A percentile compares a stretch with the other conserved stretches of the same genome.
These are phyloP conservation scores for Boletus tylopilopsis DNA, from an alignment of 768 basidiomycete genomes.

Conservation along the genomic window DNA sequence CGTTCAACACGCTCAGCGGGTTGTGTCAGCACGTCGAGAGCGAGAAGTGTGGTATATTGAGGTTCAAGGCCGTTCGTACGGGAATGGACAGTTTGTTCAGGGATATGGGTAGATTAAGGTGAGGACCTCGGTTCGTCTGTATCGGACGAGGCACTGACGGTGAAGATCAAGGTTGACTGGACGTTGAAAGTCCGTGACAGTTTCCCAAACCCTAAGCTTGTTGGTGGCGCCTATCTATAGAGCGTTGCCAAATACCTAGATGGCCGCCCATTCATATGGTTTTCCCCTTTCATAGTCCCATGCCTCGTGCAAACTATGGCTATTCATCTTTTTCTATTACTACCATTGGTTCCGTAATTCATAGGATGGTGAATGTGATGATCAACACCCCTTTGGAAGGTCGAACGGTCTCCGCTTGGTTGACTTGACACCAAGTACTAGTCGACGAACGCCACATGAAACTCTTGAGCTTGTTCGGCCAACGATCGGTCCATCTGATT, in stretches of 20 bases:
- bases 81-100: constrained; percentile 36
- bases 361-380: constrained; percentile 15
- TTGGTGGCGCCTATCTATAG: constrained; percentile 13
- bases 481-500: constrained; percentile 13
- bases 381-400: constrained; percentile 6
- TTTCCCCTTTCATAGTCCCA: constrained; percentile 4
- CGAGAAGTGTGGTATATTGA: constrained; percentile 51
- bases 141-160: constrained; percentile 2
- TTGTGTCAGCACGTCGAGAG: constrained; percentile 67
- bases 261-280: constrained; percentile 21
- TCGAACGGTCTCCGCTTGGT: constrained; percentile 7
- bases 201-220: constrained; percentile 9
- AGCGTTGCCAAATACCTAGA: constrained; percentile 7
- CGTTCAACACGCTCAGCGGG: constrained; percentile 52
- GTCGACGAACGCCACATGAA: constrained; percentile 19
- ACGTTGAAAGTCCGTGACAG: constrained; percentile 26
- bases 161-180: constrained; percentile 15
- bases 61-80: constrained; percentile 40
- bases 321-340: constrained; percentile 18
- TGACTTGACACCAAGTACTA: constrained; percentile 14
- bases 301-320: constrained; percentile 13
- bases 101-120: constrained; percentile 13
- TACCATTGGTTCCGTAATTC: constrained; percentile 1
- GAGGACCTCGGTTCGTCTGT: constrained; percentile 1
- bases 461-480: constrained; percentile 3